Evolutionary conservation across 2,329 filamentous ascomycete species (phyloP).

Genomic region (Purpureocillium takamizusanense): DNA sequence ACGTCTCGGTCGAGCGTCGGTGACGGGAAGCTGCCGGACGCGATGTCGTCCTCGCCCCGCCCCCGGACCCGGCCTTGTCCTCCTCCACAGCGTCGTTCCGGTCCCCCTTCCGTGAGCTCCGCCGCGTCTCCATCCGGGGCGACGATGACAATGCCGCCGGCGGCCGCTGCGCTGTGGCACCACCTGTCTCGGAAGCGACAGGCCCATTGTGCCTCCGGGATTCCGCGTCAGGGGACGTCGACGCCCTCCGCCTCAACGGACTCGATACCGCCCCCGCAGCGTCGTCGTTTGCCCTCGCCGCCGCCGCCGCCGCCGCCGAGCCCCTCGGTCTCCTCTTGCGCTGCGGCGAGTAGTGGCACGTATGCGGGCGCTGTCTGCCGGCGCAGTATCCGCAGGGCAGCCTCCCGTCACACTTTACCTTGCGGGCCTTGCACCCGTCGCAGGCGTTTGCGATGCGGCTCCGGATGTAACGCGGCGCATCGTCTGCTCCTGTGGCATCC

Average conservation of each 20-base stretch:
- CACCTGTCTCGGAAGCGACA: no score
- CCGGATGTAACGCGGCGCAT: slow-evolving; percentile 20
- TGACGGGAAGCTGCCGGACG: slow-evolving; percentile 1
- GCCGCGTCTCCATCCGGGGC: no score
- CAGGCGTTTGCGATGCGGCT: slow-evolving; percentile 43
- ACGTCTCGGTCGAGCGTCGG: slow-evolving; percentile 3
- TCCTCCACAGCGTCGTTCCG: no score
- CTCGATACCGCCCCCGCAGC: background rate
- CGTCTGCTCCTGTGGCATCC: background rate
- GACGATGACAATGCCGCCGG: background rate
- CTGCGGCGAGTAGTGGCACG: slow-evolving; percentile 39
- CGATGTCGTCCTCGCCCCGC: slow-evolving; percentile 1
- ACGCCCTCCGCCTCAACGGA: background rate
- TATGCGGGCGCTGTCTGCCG: slow-evolving; percentile 29
- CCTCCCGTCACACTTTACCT: slow-evolving; percentile 47
- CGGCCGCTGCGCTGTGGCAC: no score
- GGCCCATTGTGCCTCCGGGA: no score
- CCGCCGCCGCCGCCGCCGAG: slow-evolving; percentile 7
- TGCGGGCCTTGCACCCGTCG: slow-evolving; percentile 44
- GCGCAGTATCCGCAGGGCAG: slow-evolving; percentile 43
- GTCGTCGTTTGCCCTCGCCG: slow-evolving; percentile 1
- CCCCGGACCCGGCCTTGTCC: slow-evolving; percentile 5
- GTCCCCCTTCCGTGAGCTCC: no score
- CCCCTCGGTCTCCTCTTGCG: slow-evolving; percentile 23
- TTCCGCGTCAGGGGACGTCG: no score